Evolutionary conservation across 768 basidiomycete species (phyloP).

Genomic region (Lactarius trivialis): DNA sequence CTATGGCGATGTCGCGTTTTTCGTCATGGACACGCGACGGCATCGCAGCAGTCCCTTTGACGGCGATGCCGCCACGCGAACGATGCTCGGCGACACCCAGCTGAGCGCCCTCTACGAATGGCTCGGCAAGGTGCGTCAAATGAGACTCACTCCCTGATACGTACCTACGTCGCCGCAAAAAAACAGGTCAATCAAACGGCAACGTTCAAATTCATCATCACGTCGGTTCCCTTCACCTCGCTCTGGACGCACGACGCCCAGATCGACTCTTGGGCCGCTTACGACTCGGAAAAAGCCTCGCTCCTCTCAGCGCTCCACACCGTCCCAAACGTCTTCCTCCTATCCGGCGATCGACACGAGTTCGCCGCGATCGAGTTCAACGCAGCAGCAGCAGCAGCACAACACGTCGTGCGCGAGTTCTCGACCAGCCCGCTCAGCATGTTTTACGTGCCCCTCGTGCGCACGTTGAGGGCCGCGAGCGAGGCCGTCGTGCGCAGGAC

Average conservation of each 20-base stretch:
- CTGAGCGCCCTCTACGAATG: constrained; percentile 55
- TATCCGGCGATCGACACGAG: constrained; percentile 75
- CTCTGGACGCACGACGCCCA: constrained; percentile 61
- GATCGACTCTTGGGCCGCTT: constrained; percentile 67
- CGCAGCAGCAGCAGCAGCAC: too few species aligned
- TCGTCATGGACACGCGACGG: constrained; percentile 68
- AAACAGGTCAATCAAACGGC: constrained; percentile 64
- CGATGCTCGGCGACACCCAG: constrained; percentile 68
- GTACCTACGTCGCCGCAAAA: too few species aligned
- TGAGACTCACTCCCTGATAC: background rate
- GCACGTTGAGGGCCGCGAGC: constrained; percentile 45
- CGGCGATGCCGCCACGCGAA: constrained; percentile 36
- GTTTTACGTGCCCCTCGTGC: constrained; percentile 58
- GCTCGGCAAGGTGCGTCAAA: constrained; percentile 44
- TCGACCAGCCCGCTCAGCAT: constrained; percentile 65
- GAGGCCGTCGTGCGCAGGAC: constrained; percentile 37
- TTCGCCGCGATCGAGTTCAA: constrained; percentile 66
- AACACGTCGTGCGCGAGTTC: constrained; percentile 52
- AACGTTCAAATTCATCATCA: constrained; percentile 72
- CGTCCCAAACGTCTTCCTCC: constrained; percentile 62
- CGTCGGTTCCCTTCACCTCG: constrained; percentile 67
- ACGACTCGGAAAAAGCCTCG: constrained; percentile 48
- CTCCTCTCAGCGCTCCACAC: constrained; percentile 53
- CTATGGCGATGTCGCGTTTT: constrained; percentile 65
- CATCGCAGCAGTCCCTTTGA: constrained; percentile 43